A percentile compares a stretch with the other conserved stretches of the same genome.
Evolutionary conservation across 139 green algal genomes (phyloP).

Genomic region (Coelastrella sp.): DNA sequence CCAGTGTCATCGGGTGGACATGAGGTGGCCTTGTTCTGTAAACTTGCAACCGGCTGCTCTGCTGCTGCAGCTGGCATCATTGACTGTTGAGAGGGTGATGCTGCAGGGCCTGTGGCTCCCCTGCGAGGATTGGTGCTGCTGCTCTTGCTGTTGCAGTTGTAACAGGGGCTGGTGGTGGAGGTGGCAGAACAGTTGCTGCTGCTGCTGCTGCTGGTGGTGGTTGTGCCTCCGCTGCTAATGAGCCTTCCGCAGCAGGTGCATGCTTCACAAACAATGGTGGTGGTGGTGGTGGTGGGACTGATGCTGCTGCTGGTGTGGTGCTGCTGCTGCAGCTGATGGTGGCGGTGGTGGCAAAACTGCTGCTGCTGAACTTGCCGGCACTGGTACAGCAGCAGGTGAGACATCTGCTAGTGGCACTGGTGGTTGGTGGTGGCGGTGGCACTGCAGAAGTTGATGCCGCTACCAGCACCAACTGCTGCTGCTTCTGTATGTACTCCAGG

Average conservation of each 20-base stretch:
- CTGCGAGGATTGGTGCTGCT: too few relatives aligned
- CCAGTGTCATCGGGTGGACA: too few relatives aligned
- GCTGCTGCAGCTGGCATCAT: background rate
- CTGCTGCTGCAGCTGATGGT: background rate
- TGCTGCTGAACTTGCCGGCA: background rate
- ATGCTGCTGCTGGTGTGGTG: background rate
- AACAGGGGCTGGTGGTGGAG: too few relatives aligned
- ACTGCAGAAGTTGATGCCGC: background rate
- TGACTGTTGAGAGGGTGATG: too few relatives aligned
- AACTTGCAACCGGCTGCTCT: background rate
- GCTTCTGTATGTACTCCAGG: slow-evolving; percentile 15
- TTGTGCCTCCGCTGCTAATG: background rate
- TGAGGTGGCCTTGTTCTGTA: too few relatives aligned
- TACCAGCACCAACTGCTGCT: slow-evolving; percentile 22
- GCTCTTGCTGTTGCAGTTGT: too few relatives aligned
- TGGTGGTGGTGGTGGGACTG: background rate
- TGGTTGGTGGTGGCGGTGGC: background rate
- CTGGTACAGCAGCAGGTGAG: background rate
- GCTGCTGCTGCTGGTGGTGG: background rate
- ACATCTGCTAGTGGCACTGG: background rate
- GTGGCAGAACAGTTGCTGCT: too few relatives aligned
- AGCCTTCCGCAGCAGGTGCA: background rate
- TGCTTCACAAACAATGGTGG: too few relatives aligned
- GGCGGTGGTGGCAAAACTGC: background rate
- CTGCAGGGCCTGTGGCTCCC: too few relatives aligned